Conservation (phyloP, 306 rosid genomes). For the Corylus heterophylla region DNA sequence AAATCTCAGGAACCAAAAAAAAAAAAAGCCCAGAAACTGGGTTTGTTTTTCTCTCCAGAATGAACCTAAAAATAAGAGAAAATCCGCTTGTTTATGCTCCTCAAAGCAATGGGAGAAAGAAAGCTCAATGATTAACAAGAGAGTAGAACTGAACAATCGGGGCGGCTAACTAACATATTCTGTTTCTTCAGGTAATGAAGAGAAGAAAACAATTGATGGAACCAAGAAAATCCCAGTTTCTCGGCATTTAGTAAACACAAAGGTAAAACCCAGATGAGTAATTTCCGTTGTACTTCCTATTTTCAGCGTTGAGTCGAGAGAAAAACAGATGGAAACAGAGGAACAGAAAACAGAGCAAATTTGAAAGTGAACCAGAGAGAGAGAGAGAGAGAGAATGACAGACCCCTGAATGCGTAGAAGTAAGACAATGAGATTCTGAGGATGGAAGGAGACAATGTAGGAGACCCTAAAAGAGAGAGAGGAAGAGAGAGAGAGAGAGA, state of each 20-base stretch:
- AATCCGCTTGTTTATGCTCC: constrained; percentile 9
- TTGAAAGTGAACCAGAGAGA: constrained; percentile 6
- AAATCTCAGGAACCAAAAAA: neutral
- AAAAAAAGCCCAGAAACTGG: constrained; percentile 4
- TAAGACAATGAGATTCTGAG: constrained; percentile 40
- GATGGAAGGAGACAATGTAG: constrained; percentile 54
- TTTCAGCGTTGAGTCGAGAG: constrained; percentile 14
- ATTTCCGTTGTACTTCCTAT: constrained; percentile 15
- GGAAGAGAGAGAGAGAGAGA: constrained; percentile 27
- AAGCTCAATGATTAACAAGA: neutral
- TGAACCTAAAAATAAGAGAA: constrained; percentile 7
- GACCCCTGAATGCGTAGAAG: constrained; percentile 27
- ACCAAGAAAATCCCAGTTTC: constrained; percentile 38
- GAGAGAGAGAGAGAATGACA: constrained; percentile 13
- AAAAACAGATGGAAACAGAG: constrained; percentile 10
- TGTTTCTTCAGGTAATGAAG: constrained; percentile 35
- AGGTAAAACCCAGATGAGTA: constrained; percentile 26
- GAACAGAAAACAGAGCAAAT: constrained; percentile 22
- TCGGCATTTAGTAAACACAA: constrained; percentile 32
- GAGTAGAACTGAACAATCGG: constrained; percentile 31
- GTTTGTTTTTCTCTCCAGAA: constrained; percentile 18
- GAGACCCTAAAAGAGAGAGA: constrained; percentile 20
- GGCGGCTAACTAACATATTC: constrained; percentile 21
- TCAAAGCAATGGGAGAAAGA: constrained; percentile 26
- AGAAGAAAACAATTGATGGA: constrained; percentile 34